phyloP scores from a whole-genome alignment of 2,329 filamentous ascomycete genomes.

The Epichloe baconii region DNA sequence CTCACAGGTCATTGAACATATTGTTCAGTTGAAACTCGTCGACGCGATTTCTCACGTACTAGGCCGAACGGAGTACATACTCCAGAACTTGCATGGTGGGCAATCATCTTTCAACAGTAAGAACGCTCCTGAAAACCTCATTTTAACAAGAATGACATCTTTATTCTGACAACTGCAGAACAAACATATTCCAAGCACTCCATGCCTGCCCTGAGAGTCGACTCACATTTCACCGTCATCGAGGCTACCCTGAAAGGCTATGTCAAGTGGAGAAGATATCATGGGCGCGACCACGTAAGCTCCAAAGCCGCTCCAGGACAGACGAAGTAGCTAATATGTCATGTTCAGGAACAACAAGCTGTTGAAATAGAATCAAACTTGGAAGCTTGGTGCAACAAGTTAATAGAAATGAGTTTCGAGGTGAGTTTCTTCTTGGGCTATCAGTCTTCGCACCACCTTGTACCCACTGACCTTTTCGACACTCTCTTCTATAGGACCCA shows the following conservation, averaged over 20 bases:
- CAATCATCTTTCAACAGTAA: slow-evolving; percentile 53
- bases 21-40: slow-evolving; percentile 67
- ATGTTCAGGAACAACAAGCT: slow-evolving; percentile 32
- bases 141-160: background rate
- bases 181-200: slow-evolving; percentile 55
- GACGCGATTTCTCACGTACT: slow-evolving; percentile 84
- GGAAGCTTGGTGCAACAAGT: slow-evolving; percentile 58
- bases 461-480: background rate
- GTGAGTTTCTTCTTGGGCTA: slow-evolving; percentile 15
- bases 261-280: slow-evolving; percentile 53
- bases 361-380: slow-evolving; percentile 48
- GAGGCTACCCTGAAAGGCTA: slow-evolving; percentile 84
- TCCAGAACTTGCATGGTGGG: slow-evolving; percentile 64
- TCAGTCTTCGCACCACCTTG: background rate
- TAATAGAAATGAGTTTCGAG: slow-evolving; percentile 61
- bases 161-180: slow-evolving; percentile 20
- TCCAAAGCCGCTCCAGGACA: background rate
- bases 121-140: slow-evolving; percentile 9
- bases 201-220: slow-evolving; percentile 61
- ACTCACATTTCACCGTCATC: slow-evolving; percentile 81
- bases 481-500: slow-evolving; percentile 46
- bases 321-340: background rate
- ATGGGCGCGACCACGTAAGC: slow-evolving; percentile 19
- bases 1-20: slow-evolving; percentile 71
- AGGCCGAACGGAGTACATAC: slow-evolving; percentile 57